Evolutionary conservation across 257 asterid species (phyloP), one percentile per base, ranked within the genome.

Genomic region (Solanum habrochaites): DNA sequence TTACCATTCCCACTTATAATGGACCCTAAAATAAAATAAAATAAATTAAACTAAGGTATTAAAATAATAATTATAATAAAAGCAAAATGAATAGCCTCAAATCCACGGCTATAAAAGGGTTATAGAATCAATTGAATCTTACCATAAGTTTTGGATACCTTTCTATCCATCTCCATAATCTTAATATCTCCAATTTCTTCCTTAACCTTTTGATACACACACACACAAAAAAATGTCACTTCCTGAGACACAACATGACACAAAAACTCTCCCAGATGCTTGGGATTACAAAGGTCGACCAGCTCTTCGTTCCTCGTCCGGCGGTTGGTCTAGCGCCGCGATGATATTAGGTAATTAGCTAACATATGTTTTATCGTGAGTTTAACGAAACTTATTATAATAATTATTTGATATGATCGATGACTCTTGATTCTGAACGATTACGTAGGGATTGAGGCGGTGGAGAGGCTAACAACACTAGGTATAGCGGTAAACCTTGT

Each of bases 401-500:
- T 70, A 0, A 1, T 69, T 0, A 18, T 71, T 32, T 6, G 16
- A 72, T 72, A 35, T 37, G 39, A 37, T 16, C 47, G 13, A 75
- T n/a, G 4, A n/a, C 62, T n/a, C 39, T 75, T 42, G 40, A 25
- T 74, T 8, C 2, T 75, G 23, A 0, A 25, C 12, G 25, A 45
- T 15, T 45, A 6, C 47, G 12, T 78, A 94, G 98, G 94, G 49
- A 93, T 91, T 3, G 99, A 96, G 91, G 91, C 89, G 3, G 91
- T 93, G 37, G 98, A 96, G 92, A 91, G 99, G 94, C 86, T 96
- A 23, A 94, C 99, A 13, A 96, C 99, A 60, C 91, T 96, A 0
- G 98, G 99, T n/a, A 96, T 96, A 69, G 99, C 98, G 0, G 98
- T 96, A 27, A 96, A 96, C 88, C 88, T 96, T 42, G 96, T 96